Base-by-base conservation (phyloP, 352 stramenopile species). In the Phytophthora sp. region DNA sequence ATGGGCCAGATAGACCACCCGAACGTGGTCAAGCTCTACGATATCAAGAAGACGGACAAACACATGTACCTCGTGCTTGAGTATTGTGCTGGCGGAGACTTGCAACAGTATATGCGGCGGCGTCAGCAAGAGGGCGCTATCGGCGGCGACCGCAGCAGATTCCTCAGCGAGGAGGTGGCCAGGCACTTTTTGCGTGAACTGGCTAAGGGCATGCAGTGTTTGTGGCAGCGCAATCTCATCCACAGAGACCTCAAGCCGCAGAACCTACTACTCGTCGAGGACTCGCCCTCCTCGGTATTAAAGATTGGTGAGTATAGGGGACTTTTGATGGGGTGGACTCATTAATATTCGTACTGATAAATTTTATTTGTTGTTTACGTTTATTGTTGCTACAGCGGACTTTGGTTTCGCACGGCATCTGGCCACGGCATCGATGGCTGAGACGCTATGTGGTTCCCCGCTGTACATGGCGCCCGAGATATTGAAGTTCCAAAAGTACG, bases 391-490 rank as follows among this genome's bases (percentile, higher is more conserved):
- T 7, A 53, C 46, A 84, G 96, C 95, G 8, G 96, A 99, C 71
- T 99, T 99, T 91, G 97, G 97, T 7, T 99, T 99, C 80, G 97
- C 97, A 3, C 72, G 96, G 18, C 95, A 98, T 71, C 76, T 99
- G 50, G 89, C 89, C 27, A 89, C 86, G 13, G 77, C 93, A 4
- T 96, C 93, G 1, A 80, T 99, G 67, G 97, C 97, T 6, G 96
- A 99, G 79, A 99, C 95, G 7, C 84, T 99, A 31, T 99, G 95
- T 65, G 97, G 97, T 0, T 97, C 88, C 16, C 97, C 97, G 15
- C 66, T 99, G 38, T 99, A 99, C 69, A 99, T 99, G 97, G 97
- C 97, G 18, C 97, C 97, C 7, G 97, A 99, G 83, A 98, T 99
- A 69, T 84, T 99, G 57, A 84, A 88, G 67, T 90, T 92, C 47